Base-by-base conservation (phyloP, 306 rosid species). In the Dryas octopetala region DNA sequence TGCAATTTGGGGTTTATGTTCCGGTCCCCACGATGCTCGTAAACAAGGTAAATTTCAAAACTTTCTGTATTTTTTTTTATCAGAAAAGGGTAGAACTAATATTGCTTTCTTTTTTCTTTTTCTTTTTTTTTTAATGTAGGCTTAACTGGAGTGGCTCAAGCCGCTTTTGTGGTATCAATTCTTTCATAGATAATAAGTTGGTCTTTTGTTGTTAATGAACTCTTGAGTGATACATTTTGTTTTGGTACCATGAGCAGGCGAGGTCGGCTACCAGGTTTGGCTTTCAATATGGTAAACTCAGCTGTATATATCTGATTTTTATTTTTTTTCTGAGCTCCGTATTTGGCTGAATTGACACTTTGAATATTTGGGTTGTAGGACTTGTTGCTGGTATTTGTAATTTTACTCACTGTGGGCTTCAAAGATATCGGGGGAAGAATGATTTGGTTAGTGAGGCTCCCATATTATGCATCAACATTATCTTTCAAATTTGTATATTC, bases 1-100 rank as follows among this genome's bases (percentile, higher is more conserved):
- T 78, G 93, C 88, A 23, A 80, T 95, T 49, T 95, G 97, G 97
- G 99, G 97, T 7, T 58, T 90, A 53, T 92, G 97, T 80, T 9
- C 74, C 65, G 92, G 86, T 75, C 99, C 99, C 44, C 86, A 83
- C 73, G 87, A 95, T 4, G 92, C 99, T 83, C 86, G 84, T 78
- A 74, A 69, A 63, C 81, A 79, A 44, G 93, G 99, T 89, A 44
- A 68, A 61, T 59, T 19, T 40, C 54, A 5, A 10, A 40, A 0
- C 11, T 47, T 75, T 26, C 28, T n/a, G 7, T 41, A 23, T 5
- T 14, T 26, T 7, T 43, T 46, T 13, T 78, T 9, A 5, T 1
- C 55, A 13, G 0, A 38, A 57, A 19, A 4, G 6, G 4, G 57
- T 46, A 2, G 13, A 12, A 6, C 1, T 13, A 7, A 0, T 54